Evolutionary conservation across 2,329 filamentous ascomycete genomes (phyloP), one percentile per base, ranked within the genome.

Genomic region (Pyrenophora teres): DNA sequence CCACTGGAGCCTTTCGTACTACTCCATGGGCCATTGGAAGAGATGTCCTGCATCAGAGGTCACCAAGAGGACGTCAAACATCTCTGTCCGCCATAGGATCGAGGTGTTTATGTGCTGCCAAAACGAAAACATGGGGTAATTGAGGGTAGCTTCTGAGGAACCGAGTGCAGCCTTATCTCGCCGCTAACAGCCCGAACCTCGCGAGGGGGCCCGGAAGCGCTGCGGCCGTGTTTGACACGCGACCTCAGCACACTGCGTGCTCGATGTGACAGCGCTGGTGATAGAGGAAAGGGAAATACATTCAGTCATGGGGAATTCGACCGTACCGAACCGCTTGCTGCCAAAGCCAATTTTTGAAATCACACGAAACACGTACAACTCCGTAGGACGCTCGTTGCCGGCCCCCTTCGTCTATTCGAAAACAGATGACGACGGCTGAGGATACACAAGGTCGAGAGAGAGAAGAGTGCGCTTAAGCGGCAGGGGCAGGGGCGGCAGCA

Each of bases 331-430:
- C 70, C 70, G 70, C 70, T 73, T 66, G 70, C 70, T 71, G 65
- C 64, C 63, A 70, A 71, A 71, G 64, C 69, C 68, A 70, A 71
- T 72, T 73, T 72, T 71, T 63, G 65, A 73, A 70, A 68, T 67
- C 61, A 71, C 60, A 55, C 48, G 66, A 55, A 61, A 73, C 65
- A 68, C 68, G 70, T 63, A 67, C 66, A 73, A 72, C 68, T 72
- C 70, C 71, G 56, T 59, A 61, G 52, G 67, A 72, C 69, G 58
- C 67, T 72, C 67, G 68, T 64, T 71, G 65, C 67, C 67, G 69
- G 64, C 65, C 62, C 58, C 66, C 63, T 59, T 63, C 61, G 48
- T 65, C 69, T 69, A 68, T 68, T 60, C 61, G 62, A 52, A 50
- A 57, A 70, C 63, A 68, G 64, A 64, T 52, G 63, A 60, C 56